These are phyloP conservation scores for Arthrobotrys iridis DNA, from an alignment of 2,329 filamentous ascomycete species.

Conservation along the genomic window DNA sequence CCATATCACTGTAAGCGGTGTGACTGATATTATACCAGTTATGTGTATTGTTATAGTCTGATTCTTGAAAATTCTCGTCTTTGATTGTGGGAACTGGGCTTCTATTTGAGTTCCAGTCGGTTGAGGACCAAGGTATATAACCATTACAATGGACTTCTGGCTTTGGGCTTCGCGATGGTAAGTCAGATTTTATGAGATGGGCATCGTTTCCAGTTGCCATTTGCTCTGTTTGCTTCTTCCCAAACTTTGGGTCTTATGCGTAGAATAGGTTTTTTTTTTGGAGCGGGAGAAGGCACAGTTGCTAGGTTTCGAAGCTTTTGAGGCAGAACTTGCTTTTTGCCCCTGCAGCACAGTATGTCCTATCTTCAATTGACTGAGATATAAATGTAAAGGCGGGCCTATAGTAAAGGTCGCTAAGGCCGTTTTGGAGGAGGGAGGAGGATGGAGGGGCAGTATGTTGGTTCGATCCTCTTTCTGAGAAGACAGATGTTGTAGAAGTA, in stretches of 20 bases:
- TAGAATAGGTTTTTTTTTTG: slow-evolving; percentile 24
- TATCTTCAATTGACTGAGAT: slow-evolving; percentile 15
- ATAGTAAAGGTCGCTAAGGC: slow-evolving; percentile 36
- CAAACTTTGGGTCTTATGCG: slow-evolving; percentile 9
- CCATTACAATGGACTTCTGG: slow-evolving; percentile 16
- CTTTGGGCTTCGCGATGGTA: slow-evolving; percentile 38
- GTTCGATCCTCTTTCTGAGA: slow-evolving; percentile 32
- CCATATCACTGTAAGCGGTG: slow-evolving; percentile 45
- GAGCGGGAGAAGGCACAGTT: too few relatives aligned
- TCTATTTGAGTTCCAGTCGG: slow-evolving; percentile 52
- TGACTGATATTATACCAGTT: slow-evolving; percentile 47
- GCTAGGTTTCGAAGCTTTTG: slow-evolving; percentile 33
- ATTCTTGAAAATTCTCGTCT: slow-evolving; percentile 36
- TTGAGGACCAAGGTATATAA: slow-evolving; percentile 48
- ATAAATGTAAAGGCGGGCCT: slow-evolving; percentile 24
- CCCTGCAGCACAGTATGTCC: slow-evolving; percentile 26
- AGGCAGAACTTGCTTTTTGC: slow-evolving; percentile 35
- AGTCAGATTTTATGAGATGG: slow-evolving; percentile 23
- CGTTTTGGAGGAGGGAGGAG: too few relatives aligned
- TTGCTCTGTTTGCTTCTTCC: slow-evolving; percentile 34
- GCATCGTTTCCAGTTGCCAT: slow-evolving; percentile 30
- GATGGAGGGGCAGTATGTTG: slow-evolving; percentile 42
- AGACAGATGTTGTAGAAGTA: slow-evolving; percentile 40
- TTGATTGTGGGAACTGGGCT: slow-evolving; percentile 36
- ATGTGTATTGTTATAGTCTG: slow-evolving; percentile 48